These are phyloP conservation scores for Alternaria incomplexa DNA, from an alignment of 2,329 filamentous ascomycete genomes.

Conservation along the genomic window DNA sequence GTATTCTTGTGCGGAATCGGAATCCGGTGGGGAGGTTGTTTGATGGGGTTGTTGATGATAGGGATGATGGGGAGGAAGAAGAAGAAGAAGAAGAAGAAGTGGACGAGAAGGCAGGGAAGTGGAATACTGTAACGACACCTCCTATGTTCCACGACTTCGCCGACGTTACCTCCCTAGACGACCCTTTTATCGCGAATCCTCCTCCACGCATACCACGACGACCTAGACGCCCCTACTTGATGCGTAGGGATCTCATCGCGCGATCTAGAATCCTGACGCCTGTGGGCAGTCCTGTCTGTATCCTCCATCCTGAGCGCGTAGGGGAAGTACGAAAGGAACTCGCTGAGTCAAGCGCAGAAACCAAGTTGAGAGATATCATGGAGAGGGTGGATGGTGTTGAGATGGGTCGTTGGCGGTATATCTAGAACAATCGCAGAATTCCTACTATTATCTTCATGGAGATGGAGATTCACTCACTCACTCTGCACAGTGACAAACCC, in stretches of 20 bases:
- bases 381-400: background rate
- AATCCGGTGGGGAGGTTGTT: conserved; percentile 31
- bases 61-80: no score
- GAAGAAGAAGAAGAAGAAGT: background rate
- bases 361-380: background rate
- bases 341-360: background rate
- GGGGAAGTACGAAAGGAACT: background rate
- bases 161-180: background rate
- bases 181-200: background rate
- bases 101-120: background rate
- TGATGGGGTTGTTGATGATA: conserved; percentile 16
- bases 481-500: background rate
- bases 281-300: background rate
- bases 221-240: background rate
- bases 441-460: background rate
- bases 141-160: background rate
- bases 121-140: background rate
- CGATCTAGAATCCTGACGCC: background rate
- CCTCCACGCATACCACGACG: background rate
- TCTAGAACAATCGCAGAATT: background rate
- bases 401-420: background rate
- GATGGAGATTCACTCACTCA: background rate
- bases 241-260: conserved; percentile 3
- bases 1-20: conserved; percentile 11
- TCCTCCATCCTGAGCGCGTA: background rate